A percentile compares a stretch with the other conserved stretches of the same genome.
Evolutionary conservation across 805 yeast species (phyloP).

Genomic region (Myxozyma mucilagina): DNA sequence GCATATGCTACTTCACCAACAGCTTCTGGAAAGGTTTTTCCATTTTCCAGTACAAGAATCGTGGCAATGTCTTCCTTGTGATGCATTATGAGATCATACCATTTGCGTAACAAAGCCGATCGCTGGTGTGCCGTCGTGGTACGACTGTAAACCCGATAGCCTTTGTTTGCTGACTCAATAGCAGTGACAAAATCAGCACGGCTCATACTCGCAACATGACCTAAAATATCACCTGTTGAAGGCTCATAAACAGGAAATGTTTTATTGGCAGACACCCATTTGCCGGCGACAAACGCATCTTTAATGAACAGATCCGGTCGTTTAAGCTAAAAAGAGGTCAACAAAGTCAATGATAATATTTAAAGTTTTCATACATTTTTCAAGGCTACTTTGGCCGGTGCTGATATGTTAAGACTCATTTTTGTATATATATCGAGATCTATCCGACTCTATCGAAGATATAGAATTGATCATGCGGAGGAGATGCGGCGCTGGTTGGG

Average conservation of each 20-base stretch:
- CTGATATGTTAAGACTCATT: too few species aligned
- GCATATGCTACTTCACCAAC: constrained; percentile 66
- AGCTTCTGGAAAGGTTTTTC: constrained; percentile 72
- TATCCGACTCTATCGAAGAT: too few species aligned
- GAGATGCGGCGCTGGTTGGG: too few species aligned
- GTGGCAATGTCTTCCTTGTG: constrained; percentile 67
- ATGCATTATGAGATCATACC: constrained; percentile 56
- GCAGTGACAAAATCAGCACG: constrained; percentile 53
- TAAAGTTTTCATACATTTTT: not conserved
- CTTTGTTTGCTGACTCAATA: constrained; percentile 55
- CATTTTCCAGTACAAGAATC: constrained; percentile 68
- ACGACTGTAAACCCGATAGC: constrained; percentile 43
- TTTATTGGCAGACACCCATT: constrained; percentile 15
- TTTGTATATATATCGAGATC: too few species aligned
- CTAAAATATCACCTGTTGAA: constrained; percentile 56
- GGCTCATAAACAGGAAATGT: constrained; percentile 64
- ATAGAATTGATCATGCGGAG: too few species aligned
- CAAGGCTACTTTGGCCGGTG: too few species aligned
- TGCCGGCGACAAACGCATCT: constrained; percentile 19
- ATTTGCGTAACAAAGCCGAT: constrained; percentile 52
- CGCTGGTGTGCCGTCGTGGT: constrained; percentile 60
- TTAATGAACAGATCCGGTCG: constrained; percentile 19
- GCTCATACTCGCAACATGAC: constrained; percentile 57
- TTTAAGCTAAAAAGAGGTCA: constrained; percentile 6
- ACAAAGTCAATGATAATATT: not conserved